phyloP scores from a whole-genome alignment of 139 green algal genomes.

The Eudorina sp. region DNA sequence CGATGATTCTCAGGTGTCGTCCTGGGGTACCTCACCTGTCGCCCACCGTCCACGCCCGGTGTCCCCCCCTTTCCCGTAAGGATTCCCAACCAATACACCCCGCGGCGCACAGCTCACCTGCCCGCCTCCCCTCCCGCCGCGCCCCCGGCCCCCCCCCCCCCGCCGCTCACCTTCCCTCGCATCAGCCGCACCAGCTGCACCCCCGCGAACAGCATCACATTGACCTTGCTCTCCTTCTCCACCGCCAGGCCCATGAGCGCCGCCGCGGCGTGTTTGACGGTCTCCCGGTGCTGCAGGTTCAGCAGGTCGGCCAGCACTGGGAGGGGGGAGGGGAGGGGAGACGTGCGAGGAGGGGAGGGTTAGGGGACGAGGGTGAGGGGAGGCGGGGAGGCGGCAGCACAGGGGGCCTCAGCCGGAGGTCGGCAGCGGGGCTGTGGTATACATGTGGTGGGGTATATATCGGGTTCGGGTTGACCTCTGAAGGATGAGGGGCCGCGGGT shows the following conservation, averaged over 20 bases:
- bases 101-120: too few species aligned
- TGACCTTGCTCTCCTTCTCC: conserved; percentile 66
- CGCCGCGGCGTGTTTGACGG: conserved; percentile 44
- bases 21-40: too few species aligned
- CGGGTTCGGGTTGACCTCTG: too few species aligned
- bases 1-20: too few species aligned
- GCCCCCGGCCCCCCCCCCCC: neutral
- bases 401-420: too few species aligned
- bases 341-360: neutral
- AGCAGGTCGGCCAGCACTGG: conserved; percentile 48
- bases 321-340: neutral
- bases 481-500: too few species aligned
- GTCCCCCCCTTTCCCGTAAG: too few species aligned
- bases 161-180: conserved; percentile 4
- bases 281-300: conserved; percentile 41
- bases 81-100: too few species aligned
- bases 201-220: conserved; percentile 52
- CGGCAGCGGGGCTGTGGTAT: too few species aligned
- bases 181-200: conserved; percentile 48
- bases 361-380: neutral
- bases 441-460: too few species aligned
- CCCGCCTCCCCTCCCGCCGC: neutral
- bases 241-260: conserved; percentile 55
- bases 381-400: neutral
- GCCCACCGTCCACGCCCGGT: too few species aligned